Base-by-base conservation (phyloP, 805 yeast species). In the Wickerhamia fluorescens region DNA sequence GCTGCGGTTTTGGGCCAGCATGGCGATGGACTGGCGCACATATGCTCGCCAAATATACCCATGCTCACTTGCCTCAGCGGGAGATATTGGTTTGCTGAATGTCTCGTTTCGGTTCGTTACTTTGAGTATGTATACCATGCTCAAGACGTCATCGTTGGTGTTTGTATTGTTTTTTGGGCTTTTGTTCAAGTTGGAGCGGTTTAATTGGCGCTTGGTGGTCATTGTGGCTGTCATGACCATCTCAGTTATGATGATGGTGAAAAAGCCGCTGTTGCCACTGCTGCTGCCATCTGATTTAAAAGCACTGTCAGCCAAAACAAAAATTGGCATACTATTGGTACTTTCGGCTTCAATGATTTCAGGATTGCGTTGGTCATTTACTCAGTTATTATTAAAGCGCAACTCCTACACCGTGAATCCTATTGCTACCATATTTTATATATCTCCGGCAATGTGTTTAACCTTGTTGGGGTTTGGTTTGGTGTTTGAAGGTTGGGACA, bases 341-440 rank as follows among this genome's bases (percentile, higher is more conserved):
- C 57, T 92, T 16, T 58, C 71, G 2, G 88, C 95, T 4, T 75
- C 94, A 2, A 69, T 81, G 49, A 70, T 86, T 58, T 78, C 92
- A 10, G 98, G 98, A 0, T 60, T 92, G 29, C 71, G 98, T 38
- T 92, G 98, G 98, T 89, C 95, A 1, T 72, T 88, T 37, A 87
- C 97, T 1, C 97, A 92, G 49, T 53, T 92, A 14, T 66, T 89
- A 20, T 59, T 92, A 28, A 79, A 71, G 40, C 67, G 61, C 24
- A 76, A 75, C 39, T 65, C 62, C 16, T 58, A 74, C 30, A 73
- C 78, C 4, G 69, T 71, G 21, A 78, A 88, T 47, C 94, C 98
- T 2, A 74, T 92, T 12, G 66, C 79, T 22, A 85, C 96, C 6
- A 87, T 92, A 24, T 65, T 82, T 41, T 84, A 83, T 48, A 57